Evolutionary conservation across 768 basidiomycete genomes (phyloP), one percentile per base, ranked within the genome.

Genomic region (Tylopilus balloui): DNA sequence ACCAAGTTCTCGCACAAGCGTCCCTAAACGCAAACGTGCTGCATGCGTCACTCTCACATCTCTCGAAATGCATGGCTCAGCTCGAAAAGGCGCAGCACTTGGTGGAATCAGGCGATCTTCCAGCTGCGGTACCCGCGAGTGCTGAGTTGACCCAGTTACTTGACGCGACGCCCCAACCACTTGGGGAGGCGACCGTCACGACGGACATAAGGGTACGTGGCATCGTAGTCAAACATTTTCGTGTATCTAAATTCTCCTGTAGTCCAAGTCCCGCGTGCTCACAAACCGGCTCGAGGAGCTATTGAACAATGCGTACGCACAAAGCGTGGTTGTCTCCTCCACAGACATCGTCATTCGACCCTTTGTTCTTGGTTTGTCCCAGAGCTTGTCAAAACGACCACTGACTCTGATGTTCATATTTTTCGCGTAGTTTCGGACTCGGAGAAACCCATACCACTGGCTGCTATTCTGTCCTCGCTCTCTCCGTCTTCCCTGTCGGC

Each of bases 251-350:
- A 17, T 47, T 14, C 12, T 17, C 5, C 8, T 15, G 6, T 54
- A 92, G 88, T 73, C 70, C 42, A 79, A 71, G 55, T 75, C 81
- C 50, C 75, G 74, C 51, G 74, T 78, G 9, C 64, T 76, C 21
- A 73, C 74, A 58, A 80, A 84, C 47, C 78, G 78, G 31, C 66
- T 79, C 7, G 81, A 88, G 60, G 89, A 90, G 52, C 81, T 88
- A 57, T 72, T 92, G 20, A 78, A 74, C 54, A 81, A 87, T 40
- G 84, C 83, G 3, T 89, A 80, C 59, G 65, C 77, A 19, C 75
- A 80, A 57, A 75, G 83, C 58, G 64, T 90, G 21, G 59, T 72
- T 3, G 62, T 86, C 24, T 73, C 76, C 21, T 67, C 77, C 4
- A 72, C 71, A 14, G 73, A 75, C 51, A 56, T 88, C 24, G 64